Conservation (phyloP, 164 flowering plant species). For the Liquidambar formosana region DNA sequence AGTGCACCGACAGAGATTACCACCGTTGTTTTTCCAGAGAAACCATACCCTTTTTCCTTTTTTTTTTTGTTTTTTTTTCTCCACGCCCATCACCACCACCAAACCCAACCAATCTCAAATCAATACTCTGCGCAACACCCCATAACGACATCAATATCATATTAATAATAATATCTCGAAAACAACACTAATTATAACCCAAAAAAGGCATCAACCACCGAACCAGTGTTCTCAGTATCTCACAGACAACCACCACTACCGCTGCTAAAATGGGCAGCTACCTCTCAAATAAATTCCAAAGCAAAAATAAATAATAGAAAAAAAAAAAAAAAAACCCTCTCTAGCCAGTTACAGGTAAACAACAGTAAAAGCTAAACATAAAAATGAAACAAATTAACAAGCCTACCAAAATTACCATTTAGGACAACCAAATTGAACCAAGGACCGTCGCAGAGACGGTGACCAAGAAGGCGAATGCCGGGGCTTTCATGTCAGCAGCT, state of each 20-base stretch:
- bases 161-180: background rate
- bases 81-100: background rate
- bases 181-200: background rate
- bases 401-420: constrained; percentile 12
- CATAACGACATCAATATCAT: background rate
- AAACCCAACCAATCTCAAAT: background rate
- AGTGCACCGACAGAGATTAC: too few species aligned
- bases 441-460: constrained; percentile 27
- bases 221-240: background rate
- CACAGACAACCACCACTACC: background rate
- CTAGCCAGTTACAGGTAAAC: background rate
- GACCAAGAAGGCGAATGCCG: constrained; percentile 27
- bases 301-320: constrained; percentile 1
- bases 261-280: constrained; percentile 15
- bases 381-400: constrained; percentile 21
- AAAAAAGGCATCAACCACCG: background rate
- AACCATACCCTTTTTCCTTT: too few species aligned
- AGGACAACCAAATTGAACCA: constrained; percentile 33
- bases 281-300: background rate
- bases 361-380: background rate
- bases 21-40: too few species aligned
- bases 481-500: constrained; percentile 25
- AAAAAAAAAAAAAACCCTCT: constrained; percentile 4
- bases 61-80: too few species aligned
- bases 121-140: background rate